Evolutionary conservation across 228 moss, liverwort and hornwort species (phyloP), one percentile per base, ranked within the genome.

Genomic region (Sphagnum fallax): DNA sequence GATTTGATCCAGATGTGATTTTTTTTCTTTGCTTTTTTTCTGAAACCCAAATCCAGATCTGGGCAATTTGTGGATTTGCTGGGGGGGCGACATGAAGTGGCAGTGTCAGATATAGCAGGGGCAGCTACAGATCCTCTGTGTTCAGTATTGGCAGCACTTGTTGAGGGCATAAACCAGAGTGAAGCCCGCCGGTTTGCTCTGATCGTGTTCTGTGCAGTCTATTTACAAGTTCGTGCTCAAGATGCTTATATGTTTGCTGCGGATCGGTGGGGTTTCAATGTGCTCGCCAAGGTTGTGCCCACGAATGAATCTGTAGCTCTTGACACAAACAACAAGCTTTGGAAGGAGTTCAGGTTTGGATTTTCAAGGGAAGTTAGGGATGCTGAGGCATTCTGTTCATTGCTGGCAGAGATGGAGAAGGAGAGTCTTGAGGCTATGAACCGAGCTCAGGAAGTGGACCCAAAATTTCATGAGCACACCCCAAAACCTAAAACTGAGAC

Each of bases 331-430:
- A 70, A 64, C 63, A 70, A 75, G 62, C 71, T 68, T 49, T 95
- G 95, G 95, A 92, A 76, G 69, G 95, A 95, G 80, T 95, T 90
- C 61, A 88, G 92, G 49, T 92, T 92, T 72, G 85, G 84, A 4
- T 95, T 95, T 73, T 77, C 88, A 13, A 80, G 77, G 62, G 92
- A 95, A 79, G 85, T 90, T 6, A 87, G 82, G 51, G 88, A 82
- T 63, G 87, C 87, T 48, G 90, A 92, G 68, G 87, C 85, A 50
- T 92, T 92, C 68, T 95, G 90, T 75, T 75, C 82, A 58, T 68
- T 92, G 75, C 90, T 95, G 49, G 88, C 92, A 64, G 92, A 95
- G 76, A 95, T 95, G 92, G 94, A 95, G 71, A 88, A 80, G 69
- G 94, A 95, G 81, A 90, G 94, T 70, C 72, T 95, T 65, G 87